A percentile compares a stretch with the other conserved stretches of the same genome.
Conservation (phyloP, 1,284 basidiomycete species). For the Takashimella koratensis region DNA sequence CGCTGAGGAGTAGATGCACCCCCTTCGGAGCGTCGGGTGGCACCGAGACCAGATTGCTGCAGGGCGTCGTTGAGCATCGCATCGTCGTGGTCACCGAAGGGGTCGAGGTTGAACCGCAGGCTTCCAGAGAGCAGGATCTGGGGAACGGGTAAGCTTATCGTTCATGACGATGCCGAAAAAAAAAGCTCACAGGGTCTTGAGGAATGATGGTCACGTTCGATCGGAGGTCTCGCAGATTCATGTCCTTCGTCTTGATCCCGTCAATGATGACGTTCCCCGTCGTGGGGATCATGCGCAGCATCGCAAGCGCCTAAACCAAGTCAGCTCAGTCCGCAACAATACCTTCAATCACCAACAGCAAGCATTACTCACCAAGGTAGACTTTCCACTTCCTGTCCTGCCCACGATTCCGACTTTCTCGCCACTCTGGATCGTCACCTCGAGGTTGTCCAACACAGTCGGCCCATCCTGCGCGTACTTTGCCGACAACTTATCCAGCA, state of each 20-base stretch:
- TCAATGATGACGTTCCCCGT: conserved; percentile 55
- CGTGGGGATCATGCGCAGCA: conserved; percentile 56
- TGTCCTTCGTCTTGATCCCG: conserved; percentile 44
- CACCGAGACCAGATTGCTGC: conserved; percentile 50
- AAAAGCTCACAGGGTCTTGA: conserved; percentile 55
- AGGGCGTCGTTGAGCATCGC: conserved; percentile 55
- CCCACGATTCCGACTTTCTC: conserved; percentile 64
- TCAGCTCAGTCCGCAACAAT: too few relatives aligned
- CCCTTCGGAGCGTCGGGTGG: conserved; percentile 17
- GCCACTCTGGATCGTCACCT: conserved; percentile 58
- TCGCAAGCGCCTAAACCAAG: conserved; percentile 39
- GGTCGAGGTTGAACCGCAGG: conserved; percentile 70
- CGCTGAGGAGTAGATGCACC: conserved; percentile 38
- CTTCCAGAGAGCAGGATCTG: conserved; percentile 65
- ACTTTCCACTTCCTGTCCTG: conserved; percentile 70
- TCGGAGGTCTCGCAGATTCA: conserved; percentile 63
- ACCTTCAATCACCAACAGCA: too few relatives aligned
- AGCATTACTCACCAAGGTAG: conserved; percentile 43
- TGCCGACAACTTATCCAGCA: conserved; percentile 55
- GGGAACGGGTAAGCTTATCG: conserved; percentile 6
- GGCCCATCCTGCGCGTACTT: conserved; percentile 50
- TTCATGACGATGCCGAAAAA: too few relatives aligned
- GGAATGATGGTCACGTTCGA: conserved; percentile 57
- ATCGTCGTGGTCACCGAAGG: conserved; percentile 70
- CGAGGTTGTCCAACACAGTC: conserved; percentile 56